These are phyloP conservation scores for Atkinsonella texensis DNA, from an alignment of 2,329 filamentous ascomycete species.

Conservation along the genomic window DNA sequence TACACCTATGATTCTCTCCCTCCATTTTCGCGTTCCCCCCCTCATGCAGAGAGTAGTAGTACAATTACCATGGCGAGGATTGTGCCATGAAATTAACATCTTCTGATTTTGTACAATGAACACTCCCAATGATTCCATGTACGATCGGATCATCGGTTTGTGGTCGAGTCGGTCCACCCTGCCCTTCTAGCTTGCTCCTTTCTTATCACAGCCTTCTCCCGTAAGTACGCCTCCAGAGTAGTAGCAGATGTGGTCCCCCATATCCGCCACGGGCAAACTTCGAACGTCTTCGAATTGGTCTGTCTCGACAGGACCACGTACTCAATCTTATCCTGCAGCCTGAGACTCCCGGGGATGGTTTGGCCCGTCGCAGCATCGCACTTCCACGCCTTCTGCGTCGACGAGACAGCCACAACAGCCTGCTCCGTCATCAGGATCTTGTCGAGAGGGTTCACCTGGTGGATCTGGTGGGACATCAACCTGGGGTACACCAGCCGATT, in stretches of 20 bases:
- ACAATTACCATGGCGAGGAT: not conserved
- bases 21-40: not conserved
- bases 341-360: slow-evolving; percentile 33
- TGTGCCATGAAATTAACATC: not conserved
- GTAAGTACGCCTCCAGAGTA: slow-evolving; percentile 28
- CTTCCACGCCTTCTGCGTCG: slow-evolving; percentile 40
- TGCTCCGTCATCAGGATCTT: slow-evolving; percentile 29
- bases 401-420: slow-evolving; percentile 48
- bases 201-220: slow-evolving; percentile 23
- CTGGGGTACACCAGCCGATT: slow-evolving; percentile 28
- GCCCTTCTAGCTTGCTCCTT: slow-evolving; percentile 21
- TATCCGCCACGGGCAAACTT: slow-evolving; percentile 44
- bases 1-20: not conserved
- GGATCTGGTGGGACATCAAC: slow-evolving; percentile 43
- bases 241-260: slow-evolving; percentile 52
- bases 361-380: slow-evolving; percentile 24
- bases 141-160: not conserved
- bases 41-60: not conserved
- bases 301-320: slow-evolving; percentile 48
- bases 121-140: not conserved
- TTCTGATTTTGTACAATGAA: not conserved
- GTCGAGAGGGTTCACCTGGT: slow-evolving; percentile 31
- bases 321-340: slow-evolving; percentile 45
- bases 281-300: slow-evolving; percentile 32
- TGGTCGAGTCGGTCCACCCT: slow-evolving; percentile 16